These are phyloP conservation scores for Galerina sulciceps DNA, from an alignment of 768 basidiomycete genomes.

Conservation along the genomic window DNA sequence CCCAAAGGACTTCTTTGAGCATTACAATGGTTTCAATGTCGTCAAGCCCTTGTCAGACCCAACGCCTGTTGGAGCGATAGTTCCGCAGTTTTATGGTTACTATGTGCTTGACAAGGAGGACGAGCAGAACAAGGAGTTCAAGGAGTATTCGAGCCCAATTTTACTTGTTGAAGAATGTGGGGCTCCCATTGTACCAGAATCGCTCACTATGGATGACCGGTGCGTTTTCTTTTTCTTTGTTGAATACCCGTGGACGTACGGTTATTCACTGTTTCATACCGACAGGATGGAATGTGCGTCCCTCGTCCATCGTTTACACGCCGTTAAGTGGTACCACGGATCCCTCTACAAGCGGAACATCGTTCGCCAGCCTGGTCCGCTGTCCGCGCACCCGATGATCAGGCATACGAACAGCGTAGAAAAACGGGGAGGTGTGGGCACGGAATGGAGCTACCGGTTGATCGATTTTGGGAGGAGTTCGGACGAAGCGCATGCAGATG, in stretches of 20 bases:
- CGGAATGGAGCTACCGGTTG: slow-evolving; percentile 37
- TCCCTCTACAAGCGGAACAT: slow-evolving; percentile 44
- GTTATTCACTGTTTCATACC: not conserved
- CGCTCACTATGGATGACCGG: slow-evolving; percentile 41
- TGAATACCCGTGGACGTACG: not conserved
- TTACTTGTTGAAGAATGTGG: slow-evolving; percentile 50
- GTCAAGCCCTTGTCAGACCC: slow-evolving; percentile 42
- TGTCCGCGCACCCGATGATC: slow-evolving; percentile 22
- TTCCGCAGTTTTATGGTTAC: slow-evolving; percentile 70
- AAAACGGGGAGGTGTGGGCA: slow-evolving; percentile 1
- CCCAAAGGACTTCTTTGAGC: slow-evolving; percentile 47
- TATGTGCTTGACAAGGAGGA: slow-evolving; percentile 36
- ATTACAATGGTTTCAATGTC: slow-evolving; percentile 51
- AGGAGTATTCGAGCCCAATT: slow-evolving; percentile 41
- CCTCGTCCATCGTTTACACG: slow-evolving; percentile 41
- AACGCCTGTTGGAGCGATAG: slow-evolving; percentile 51
- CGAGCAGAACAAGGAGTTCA: not conserved
- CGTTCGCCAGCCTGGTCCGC: slow-evolving; percentile 37
- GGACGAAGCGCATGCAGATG: not conserved
- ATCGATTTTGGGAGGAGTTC: slow-evolving; percentile 42
- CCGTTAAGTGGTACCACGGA: slow-evolving; percentile 37
- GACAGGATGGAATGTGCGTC: slow-evolving; percentile 43
- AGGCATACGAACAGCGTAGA: not conserved
- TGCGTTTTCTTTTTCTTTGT: slow-evolving; percentile 16
- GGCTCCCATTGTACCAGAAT: slow-evolving; percentile 22